These are phyloP conservation scores for Epichloe sibirici DNA, from an alignment of 2,329 filamentous ascomycete genomes.

Conservation along the genomic window DNA sequence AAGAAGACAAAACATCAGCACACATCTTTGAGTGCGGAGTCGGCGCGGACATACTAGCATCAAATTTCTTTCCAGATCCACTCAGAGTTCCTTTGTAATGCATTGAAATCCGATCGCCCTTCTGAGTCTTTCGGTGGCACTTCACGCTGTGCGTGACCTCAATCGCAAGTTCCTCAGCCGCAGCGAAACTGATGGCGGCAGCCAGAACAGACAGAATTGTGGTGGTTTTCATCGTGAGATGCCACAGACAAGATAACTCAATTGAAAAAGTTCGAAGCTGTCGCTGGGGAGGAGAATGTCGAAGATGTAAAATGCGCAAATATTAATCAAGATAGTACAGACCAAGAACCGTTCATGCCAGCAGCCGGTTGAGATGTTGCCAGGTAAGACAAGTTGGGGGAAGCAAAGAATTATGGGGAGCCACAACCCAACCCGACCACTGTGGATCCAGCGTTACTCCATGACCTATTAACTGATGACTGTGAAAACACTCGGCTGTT, in stretches of 20 bases:
- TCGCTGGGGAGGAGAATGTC: too few species aligned
- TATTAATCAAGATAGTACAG: too few species aligned
- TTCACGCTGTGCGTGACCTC: slow-evolving; percentile 62
- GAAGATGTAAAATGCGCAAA: too few species aligned
- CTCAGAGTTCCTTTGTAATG: slow-evolving; percentile 81
- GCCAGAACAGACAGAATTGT: slow-evolving; percentile 38
- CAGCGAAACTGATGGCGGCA: slow-evolving; percentile 38
- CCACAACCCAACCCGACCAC: too few species aligned
- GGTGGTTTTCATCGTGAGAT: slow-evolving; percentile 35
- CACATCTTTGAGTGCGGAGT: background rate
- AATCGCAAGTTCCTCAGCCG: slow-evolving; percentile 57
- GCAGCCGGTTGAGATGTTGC: too few species aligned
- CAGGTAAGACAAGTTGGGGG: too few species aligned
- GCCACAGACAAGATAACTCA: background rate
- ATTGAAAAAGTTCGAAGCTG: too few species aligned
- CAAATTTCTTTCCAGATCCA: slow-evolving; percentile 65
- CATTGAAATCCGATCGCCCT: slow-evolving; percentile 70
- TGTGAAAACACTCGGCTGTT: too few species aligned
- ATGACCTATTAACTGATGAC: too few species aligned
- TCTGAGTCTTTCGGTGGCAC: slow-evolving; percentile 65
- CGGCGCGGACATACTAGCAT: slow-evolving; percentile 43
- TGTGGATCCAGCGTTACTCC: too few species aligned
- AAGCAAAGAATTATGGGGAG: too few species aligned
- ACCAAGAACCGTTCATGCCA: too few species aligned
- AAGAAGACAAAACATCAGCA: background rate